Conservation (phyloP, 2,329 filamentous ascomycete species). For the Venturia aucupariae region DNA sequence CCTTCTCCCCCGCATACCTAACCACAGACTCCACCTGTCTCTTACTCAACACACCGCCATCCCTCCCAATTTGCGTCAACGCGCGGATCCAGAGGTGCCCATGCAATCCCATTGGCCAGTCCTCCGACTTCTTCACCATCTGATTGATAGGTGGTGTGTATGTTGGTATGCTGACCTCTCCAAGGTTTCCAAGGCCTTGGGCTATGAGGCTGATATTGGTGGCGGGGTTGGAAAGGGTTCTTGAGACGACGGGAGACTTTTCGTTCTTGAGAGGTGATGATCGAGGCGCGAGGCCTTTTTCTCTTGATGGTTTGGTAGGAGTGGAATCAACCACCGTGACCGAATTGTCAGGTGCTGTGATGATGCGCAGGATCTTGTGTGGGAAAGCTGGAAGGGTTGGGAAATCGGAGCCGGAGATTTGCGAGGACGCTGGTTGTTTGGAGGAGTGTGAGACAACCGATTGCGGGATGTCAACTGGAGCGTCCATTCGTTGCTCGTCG, state of each 20-base stretch:
- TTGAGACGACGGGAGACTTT: background rate
- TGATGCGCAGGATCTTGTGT: background rate
- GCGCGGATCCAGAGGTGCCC: conserved; percentile 29
- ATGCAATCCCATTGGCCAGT: conserved; percentile 19
- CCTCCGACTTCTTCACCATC: conserved; percentile 18
- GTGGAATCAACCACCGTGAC: background rate
- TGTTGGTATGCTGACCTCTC: background rate
- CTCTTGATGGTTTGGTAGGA: background rate
- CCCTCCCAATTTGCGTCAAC: conserved; percentile 19
- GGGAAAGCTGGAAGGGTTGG: background rate
- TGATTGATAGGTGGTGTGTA: background rate
- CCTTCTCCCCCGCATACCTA: conserved; percentile 26
- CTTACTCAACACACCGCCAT: conserved; percentile 23
- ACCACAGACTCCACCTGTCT: conserved; percentile 25
- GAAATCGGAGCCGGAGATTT: background rate
- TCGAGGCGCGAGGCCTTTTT: background rate
- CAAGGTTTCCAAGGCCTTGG: background rate
- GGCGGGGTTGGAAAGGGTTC: background rate
- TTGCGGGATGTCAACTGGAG: background rate
- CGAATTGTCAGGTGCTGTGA: background rate
- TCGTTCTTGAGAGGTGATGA: background rate
- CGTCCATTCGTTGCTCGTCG: background rate
- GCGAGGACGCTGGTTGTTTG: background rate
- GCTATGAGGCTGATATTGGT: background rate
- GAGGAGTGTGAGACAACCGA: background rate